Evolutionary conservation across 2,329 filamentous ascomycete species (phyloP).

Genomic region (Cyanodermella asteris): DNA sequence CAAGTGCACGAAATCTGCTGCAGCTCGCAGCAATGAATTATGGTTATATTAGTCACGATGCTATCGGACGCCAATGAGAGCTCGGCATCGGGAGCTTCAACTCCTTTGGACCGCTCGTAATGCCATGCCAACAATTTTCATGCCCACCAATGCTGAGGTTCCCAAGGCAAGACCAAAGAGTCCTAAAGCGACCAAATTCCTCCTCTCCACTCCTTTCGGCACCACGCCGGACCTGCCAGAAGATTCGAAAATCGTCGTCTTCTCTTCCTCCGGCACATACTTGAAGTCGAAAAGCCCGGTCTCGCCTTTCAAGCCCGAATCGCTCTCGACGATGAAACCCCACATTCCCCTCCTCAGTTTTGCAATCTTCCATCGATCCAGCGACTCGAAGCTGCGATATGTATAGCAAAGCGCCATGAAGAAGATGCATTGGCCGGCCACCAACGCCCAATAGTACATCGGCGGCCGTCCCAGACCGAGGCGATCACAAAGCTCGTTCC

Average conservation of each 20-base stretch:
- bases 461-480: conserved; percentile 36
- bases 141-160: too few relatives aligned
- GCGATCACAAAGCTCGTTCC: conserved; percentile 35
- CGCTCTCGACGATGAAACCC: conserved; percentile 38
- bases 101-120: too few relatives aligned
- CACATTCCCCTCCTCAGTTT: conserved; percentile 33
- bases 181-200: too few relatives aligned
- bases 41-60: too few relatives aligned
- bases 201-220: too few relatives aligned
- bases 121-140: too few relatives aligned
- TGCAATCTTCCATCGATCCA: conserved; percentile 31
- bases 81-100: too few relatives aligned
- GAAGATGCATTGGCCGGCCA: conserved; percentile 44
- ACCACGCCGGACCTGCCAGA: too few relatives aligned
- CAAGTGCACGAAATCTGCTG: background rate
- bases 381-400: conserved; percentile 25
- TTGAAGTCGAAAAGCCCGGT: conserved; percentile 51
- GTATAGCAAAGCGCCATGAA: conserved; percentile 29
- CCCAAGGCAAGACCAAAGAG: too few relatives aligned
- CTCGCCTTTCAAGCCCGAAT: conserved; percentile 40
- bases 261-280: conserved; percentile 37
- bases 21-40: background rate
- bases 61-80: too few relatives aligned
- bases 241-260: too few relatives aligned
- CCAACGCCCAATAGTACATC: conserved; percentile 35